Base-by-base conservation (phyloP, 169 alveolate genomes). In the Babesia bigemina region DNA sequence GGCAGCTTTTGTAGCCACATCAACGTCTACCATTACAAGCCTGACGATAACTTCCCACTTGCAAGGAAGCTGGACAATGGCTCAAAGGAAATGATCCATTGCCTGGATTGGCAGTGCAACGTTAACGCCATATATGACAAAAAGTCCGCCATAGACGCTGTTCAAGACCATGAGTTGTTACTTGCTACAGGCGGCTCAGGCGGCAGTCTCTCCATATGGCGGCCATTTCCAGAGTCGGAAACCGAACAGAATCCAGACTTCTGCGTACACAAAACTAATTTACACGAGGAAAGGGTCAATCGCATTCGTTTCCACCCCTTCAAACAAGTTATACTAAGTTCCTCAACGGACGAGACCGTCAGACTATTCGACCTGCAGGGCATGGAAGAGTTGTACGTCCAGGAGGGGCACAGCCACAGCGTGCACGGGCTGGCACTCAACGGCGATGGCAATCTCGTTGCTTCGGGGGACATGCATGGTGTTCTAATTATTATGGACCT, bases 311-410 rank as follows among this genome's bases (percentile, higher is more conserved):
- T 90, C 62, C 94, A 90, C 49, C 90, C 91, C 2, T 77, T 87
- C 47, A 90, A 84, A 56, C 69, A 78, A 24, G 60, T 83, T 22
- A 69, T 90, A 17, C 65, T 86, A 28, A 85, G 88, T 24, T 65
- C 90, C 26, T 86, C 92, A 24, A 87, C 78, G 42, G 94, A 90
- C 69, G 94, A 90, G 63, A 90, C 94, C 10, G 83, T 90, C 47
- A 65, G 87, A 57, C 70, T 86, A 56, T 86, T 84, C 56, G 94
- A 90, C 62, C 45, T 86, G 26, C 90, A 90, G 58, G 63, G 75
- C 24, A 48, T 79, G 70, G 45, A 84, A 44, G 92, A 85, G 58
- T 47, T 90, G n/a, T 90, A 86, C 69, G 81, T 84, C 39, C 94
- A 90, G 76, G 94, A 90, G 69, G 94, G 94, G 13, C 94, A 90